phyloP scores from a whole-genome alignment of 106 monocot genomes.

The Agapanthus africanus region DNA sequence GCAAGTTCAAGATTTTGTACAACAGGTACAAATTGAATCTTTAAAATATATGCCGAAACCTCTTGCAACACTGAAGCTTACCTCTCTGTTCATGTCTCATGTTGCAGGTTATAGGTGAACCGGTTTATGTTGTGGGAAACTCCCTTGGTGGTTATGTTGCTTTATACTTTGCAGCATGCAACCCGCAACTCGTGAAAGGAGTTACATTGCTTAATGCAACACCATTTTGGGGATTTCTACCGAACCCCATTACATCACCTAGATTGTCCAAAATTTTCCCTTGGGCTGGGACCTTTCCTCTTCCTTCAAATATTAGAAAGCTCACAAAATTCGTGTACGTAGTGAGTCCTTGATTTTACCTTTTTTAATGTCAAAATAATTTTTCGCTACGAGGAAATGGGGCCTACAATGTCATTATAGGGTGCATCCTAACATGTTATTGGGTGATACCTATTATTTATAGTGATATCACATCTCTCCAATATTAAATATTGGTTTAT shows the following conservation, averaged over 20 bases:
- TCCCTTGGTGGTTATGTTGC: conserved; percentile 93
- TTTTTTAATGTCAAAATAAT: not conserved
- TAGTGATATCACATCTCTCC: too few species aligned
- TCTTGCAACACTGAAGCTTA: not conserved
- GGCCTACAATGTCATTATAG: too few species aligned
- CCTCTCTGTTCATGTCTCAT: not conserved
- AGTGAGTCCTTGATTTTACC: too few species aligned
- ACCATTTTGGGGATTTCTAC: conserved; percentile 97
- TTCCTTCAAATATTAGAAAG: conserved; percentile 54
- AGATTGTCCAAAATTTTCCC: conserved; percentile 69
- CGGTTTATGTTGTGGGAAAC: conserved; percentile 90
- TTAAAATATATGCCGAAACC: not conserved
- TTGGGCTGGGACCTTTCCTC: conserved; percentile 91
- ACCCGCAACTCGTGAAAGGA: conserved; percentile 75
- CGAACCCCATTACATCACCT: conserved; percentile 73
- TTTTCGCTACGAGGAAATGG: too few species aligned
- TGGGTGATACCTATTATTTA: too few species aligned
- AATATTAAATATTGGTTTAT: too few species aligned
- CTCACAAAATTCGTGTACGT: conserved; percentile 81
- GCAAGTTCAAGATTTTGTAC: conserved; percentile 81
- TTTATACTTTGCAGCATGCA: conserved; percentile 62
- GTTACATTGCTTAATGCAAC: conserved; percentile 93
- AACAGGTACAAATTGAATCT: conserved; percentile 48
- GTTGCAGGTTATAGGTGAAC: conserved; percentile 80
- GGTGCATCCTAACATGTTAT: too few species aligned